Evolutionary conservation across 1,139 yeast species (phyloP).

Genomic region (Geotrichum reessii): DNA sequence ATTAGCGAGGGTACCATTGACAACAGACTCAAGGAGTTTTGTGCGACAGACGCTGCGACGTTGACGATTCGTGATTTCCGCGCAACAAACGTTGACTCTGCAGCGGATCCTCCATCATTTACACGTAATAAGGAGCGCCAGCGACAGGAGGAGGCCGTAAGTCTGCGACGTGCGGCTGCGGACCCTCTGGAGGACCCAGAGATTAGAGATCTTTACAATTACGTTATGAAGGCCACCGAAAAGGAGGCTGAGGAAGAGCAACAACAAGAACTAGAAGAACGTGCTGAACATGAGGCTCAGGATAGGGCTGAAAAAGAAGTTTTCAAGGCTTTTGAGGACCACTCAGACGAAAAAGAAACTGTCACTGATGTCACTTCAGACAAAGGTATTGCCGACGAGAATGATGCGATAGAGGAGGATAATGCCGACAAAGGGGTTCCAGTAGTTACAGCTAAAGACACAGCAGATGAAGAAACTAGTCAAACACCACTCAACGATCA

Average conservation of each 20-base stretch:
- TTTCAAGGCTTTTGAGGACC: conserved; percentile 10
- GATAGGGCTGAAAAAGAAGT: conserved; percentile 6
- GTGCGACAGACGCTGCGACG: conserved; percentile 65
- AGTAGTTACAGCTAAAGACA: too few species aligned
- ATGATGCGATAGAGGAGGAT: too few species aligned
- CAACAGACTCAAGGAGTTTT: conserved; percentile 81
- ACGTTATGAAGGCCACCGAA: conserved; percentile 17
- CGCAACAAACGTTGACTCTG: conserved; percentile 42
- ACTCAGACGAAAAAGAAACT: not conserved
- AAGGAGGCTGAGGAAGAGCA: conserved; percentile 14
- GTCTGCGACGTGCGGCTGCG: not conserved
- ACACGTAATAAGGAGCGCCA: conserved; percentile 34
- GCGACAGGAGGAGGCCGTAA: conserved; percentile 17
- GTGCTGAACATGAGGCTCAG: conserved; percentile 14
- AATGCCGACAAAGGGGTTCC: too few species aligned
- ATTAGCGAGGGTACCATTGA: conserved; percentile 93
- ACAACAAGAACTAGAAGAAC: conserved; percentile 13
- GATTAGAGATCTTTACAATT: conserved; percentile 14
- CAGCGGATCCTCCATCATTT: conserved; percentile 79
- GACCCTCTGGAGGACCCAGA: conserved; percentile 11
- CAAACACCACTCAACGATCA: not conserved
- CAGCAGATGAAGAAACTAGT: conserved; percentile 28
- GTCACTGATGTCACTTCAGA: conserved; percentile 8
- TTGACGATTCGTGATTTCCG: conserved; percentile 73
- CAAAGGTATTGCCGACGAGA: conserved; percentile 15